Evolutionary conservation across 2,329 filamentous ascomycete genomes (phyloP).

Genomic region (Alternaria arborescens): DNA sequence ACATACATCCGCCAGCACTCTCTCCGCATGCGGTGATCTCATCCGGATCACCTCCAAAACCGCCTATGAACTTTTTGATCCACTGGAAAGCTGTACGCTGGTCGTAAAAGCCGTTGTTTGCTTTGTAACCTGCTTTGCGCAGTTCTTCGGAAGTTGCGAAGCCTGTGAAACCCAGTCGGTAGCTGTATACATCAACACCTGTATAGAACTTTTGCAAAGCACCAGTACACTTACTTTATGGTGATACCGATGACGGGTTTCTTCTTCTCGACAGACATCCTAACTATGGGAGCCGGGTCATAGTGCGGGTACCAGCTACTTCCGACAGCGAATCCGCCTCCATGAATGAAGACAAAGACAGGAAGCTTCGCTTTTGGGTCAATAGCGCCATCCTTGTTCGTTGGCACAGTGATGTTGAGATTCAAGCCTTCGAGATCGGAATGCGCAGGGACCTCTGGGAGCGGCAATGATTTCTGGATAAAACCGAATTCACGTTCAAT

Average conservation of each 20-base stretch:
- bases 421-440: constrained; percentile 62
- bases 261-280: constrained; percentile 54
- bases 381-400: constrained; percentile 28
- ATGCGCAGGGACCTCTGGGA: constrained; percentile 46
- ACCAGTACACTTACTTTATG: constrained; percentile 53
- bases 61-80: constrained; percentile 48
- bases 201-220: constrained; percentile 41
- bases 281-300: constrained; percentile 57
- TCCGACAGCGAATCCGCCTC: constrained; percentile 60
- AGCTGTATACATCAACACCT: constrained; percentile 26
- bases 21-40: constrained; percentile 56
- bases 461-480: constrained; percentile 59
- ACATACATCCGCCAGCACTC: constrained; percentile 58
- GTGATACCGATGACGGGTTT: constrained; percentile 58
- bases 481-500: constrained; percentile 58
- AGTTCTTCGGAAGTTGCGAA: constrained; percentile 60
- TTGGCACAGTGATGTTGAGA: constrained; percentile 61
- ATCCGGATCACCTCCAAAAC: constrained; percentile 51
- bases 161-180: constrained; percentile 43
- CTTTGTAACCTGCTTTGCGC: constrained; percentile 52
- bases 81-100: constrained; percentile 50
- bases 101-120: constrained; percentile 48
- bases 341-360: constrained; percentile 63
- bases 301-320: constrained; percentile 64
- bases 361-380: constrained; percentile 52